Evolutionary conservation across 2,329 filamentous ascomycete species (phyloP).

Genomic region (Fusarium sulawesiense): DNA sequence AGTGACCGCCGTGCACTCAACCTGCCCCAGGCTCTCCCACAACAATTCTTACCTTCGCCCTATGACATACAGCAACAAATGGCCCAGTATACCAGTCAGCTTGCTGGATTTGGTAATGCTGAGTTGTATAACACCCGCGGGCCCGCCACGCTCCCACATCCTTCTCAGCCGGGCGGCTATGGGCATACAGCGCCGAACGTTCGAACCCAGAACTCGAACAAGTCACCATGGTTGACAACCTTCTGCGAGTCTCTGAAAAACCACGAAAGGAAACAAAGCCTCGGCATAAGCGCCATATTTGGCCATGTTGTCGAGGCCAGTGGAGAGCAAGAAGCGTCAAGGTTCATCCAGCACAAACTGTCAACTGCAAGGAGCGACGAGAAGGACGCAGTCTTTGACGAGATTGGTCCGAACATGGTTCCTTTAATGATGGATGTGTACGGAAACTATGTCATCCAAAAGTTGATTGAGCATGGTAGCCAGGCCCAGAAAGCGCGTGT

Average conservation of each 20-base stretch:
- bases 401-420: conserved; percentile 85
- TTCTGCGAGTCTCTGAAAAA: not conserved
- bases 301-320: conserved; percentile 92
- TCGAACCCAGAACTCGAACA: conserved; percentile 65
- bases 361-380: conserved; percentile 95
- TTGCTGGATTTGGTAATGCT: conserved; percentile 51
- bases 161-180: conserved; percentile 46
- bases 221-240: not conserved
- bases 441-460: conserved; percentile 98
- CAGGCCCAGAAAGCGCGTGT: conserved; percentile 91
- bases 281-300: conserved; percentile 88
- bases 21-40: conserved; percentile 44
- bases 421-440: conserved; percentile 97
- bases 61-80: not conserved
- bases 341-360: conserved; percentile 94
- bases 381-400: conserved; percentile 88
- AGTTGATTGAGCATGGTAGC: conserved; percentile 95
- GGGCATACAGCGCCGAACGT: conserved; percentile 46
- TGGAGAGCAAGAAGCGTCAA: conserved; percentile 93
- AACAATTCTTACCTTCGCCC: not conserved
- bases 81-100: conserved; percentile 41
- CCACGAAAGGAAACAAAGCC: conserved; percentile 68
- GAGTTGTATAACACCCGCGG: conserved; percentile 49
- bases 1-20: conserved; percentile 53
- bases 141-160: conserved; percentile 43